phyloP scores from a whole-genome alignment of 2,329 filamentous ascomycete genomes.

The Fusarium burgessii region DNA sequence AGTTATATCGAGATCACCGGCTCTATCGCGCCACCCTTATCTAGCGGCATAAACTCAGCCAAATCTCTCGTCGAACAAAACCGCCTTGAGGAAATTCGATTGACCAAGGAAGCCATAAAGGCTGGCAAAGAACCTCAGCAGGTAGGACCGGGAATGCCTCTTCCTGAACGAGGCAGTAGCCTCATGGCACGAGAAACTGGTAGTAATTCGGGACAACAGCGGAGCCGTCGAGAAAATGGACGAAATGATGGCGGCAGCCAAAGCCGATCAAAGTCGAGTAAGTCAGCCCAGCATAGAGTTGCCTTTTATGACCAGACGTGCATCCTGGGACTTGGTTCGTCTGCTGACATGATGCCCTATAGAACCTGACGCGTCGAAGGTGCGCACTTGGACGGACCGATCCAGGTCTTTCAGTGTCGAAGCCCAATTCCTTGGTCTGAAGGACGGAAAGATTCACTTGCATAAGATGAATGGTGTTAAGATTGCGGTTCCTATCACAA shows the following conservation, averaged over 20 bases:
- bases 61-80: constrained; percentile 81
- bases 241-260: constrained; percentile 66
- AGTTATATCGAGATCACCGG: constrained; percentile 94
- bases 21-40: constrained; percentile 64
- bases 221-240: constrained; percentile 76
- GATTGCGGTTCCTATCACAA: constrained; percentile 93
- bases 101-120: constrained; percentile 83
- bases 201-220: constrained; percentile 78
- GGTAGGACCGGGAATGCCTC: constrained; percentile 81
- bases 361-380: constrained; percentile 87
- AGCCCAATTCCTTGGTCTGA: constrained; percentile 93
- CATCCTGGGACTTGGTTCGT: background rate
- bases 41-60: constrained; percentile 63
- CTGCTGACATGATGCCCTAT: constrained; percentile 29
- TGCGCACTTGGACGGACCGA: constrained; percentile 94
- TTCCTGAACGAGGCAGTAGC: constrained; percentile 85
- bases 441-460: constrained; percentile 96
- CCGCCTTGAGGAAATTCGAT: constrained; percentile 81
- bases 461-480: constrained; percentile 99
- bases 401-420: constrained; percentile 97
- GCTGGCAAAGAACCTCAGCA: constrained; percentile 67
- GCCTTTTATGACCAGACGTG: background rate
- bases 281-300: constrained; percentile 51
- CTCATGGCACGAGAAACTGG: constrained; percentile 73
- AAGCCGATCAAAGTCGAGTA: constrained; percentile 77